Conservation (phyloP, 441 rosid species). For the Gossypium davidsonii region DNA sequence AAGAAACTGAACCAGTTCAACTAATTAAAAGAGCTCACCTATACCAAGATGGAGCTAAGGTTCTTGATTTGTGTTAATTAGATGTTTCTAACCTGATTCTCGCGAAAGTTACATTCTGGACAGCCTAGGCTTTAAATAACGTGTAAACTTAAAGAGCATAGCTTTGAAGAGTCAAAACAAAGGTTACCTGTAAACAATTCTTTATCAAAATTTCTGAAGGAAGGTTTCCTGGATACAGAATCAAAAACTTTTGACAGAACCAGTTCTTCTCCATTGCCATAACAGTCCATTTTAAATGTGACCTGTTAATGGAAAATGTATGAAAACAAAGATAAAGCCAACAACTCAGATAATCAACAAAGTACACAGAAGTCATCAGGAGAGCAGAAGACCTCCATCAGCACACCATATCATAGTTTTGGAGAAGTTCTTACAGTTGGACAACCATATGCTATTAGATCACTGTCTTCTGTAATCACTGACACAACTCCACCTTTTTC, state of each 20-base stretch:
- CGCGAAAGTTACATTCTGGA: neutral
- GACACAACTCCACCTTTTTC: slow-evolving; percentile 70
- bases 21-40: neutral
- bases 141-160: neutral
- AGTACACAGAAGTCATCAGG: slow-evolving; percentile 2
- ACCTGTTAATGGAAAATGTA: slow-evolving; percentile 35
- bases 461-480: slow-evolving; percentile 87
- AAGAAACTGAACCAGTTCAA: neutral
- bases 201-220: slow-evolving; percentile 49
- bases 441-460: slow-evolving; percentile 79
- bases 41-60: neutral
- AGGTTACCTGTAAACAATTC: slow-evolving; percentile 56
- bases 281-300: slow-evolving; percentile 77
- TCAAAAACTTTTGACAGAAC: slow-evolving; percentile 48
- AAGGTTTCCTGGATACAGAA: slow-evolving; percentile 44
- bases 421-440: slow-evolving; percentile 69
- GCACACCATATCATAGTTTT: slow-evolving; percentile 24
- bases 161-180: neutral
- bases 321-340: slow-evolving; percentile 20
- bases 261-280: slow-evolving; percentile 74
- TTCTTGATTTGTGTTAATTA: neutral
- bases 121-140: neutral
- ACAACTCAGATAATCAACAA: slow-evolving; percentile 10
- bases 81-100: neutral
- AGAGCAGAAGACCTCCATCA: slow-evolving; percentile 28